Conservation (phyloP, 805 yeast genomes). For the Zygoascus bituminiphila region DNA sequence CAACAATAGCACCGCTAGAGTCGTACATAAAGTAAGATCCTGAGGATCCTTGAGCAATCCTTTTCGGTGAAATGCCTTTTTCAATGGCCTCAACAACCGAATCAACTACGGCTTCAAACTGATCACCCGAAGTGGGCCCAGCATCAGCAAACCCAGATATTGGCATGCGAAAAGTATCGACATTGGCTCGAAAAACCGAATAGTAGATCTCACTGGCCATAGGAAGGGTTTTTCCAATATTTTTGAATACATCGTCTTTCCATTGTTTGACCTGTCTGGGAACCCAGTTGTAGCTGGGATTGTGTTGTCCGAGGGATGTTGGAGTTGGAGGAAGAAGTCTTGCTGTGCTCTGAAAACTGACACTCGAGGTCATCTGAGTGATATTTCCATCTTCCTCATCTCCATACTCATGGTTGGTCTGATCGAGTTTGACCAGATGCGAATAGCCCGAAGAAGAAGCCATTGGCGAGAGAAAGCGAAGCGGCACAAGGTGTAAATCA, state of each 20-base stretch:
- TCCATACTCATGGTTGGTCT: not conserved
- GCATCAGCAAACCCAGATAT: conserved; percentile 21
- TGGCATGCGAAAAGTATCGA: conserved; percentile 29
- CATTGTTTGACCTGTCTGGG: not conserved
- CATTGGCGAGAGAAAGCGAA: too few species aligned
- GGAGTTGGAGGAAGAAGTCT: not conserved
- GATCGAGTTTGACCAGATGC: not conserved
- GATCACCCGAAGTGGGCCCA: conserved; percentile 25
- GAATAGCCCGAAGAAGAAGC: not conserved
- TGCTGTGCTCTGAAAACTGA: not conserved
- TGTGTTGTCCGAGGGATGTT: not conserved
- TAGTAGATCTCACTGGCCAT: conserved; percentile 38
- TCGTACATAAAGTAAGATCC: conserved; percentile 57
- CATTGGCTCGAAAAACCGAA: conserved; percentile 43
- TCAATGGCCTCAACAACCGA: conserved; percentile 41
- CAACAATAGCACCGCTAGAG: conserved; percentile 34
- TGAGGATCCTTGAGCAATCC: conserved; percentile 59
- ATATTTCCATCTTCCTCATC: not conserved
- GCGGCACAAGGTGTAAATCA: too few species aligned
- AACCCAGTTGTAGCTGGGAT: conserved; percentile 1
- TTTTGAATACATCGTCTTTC: not conserved
- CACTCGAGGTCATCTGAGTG: not conserved
- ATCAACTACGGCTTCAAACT: conserved; percentile 37
- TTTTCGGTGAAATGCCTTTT: conserved; percentile 37
- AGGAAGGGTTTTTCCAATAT: not conserved